Evolutionary conservation across 805 yeast species (phyloP), one percentile per base, ranked within the genome.

Genomic region (Groenewaldozyma salmanticensis): DNA sequence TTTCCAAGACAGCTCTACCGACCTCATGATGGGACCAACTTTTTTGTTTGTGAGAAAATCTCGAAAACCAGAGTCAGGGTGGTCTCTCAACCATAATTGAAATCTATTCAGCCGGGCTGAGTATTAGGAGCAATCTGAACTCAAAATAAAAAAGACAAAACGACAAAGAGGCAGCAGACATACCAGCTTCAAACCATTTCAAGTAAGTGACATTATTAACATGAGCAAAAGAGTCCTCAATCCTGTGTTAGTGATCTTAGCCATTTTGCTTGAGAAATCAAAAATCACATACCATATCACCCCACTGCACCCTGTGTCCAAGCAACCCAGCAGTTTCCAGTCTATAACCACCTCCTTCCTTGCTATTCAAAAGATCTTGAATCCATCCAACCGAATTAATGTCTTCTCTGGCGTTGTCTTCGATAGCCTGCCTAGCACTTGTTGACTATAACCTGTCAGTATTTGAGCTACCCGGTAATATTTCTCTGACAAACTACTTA

Each of bases 201-300:
- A 59, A 46, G 36, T 59, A 59, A 3, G 40, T 45, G 29, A 55
- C 61, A 37, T 59, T 59, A 44, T 59, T 59, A 16, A 59, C 62
- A 33, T 59, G 63, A 27, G 48, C 42, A 47, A 58, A 57, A 1
- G 45, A 33, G 42, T 59, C 63, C 45, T 46, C 43, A 27, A 40
- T 29, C n/a, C n/a, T n/a, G n/a, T n/a, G n/a, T n/a, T n/a, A n/a
- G n/a, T n/a, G n/a, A n/a, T n/a, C n/a, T n/a, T n/a, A n/a, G n/a
- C n/a, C n/a, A n/a, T n/a, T n/a, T n/a, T n/a, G n/a, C n/a, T n/a
- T n/a, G n/a, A n/a, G n/a, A n/a, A n/a, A n/a, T n/a, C n/a, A n/a
- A n/a, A n/a, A n/a, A n/a, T 15, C 35, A 21, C 39, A 16, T 35
- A 39, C 39, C 20, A 42, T 43, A 27, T 51, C 54, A 4, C 59